Evolutionary conservation across 2,329 filamentous ascomycete species (phyloP).

Genomic region (Cytospora chrysosperma): DNA sequence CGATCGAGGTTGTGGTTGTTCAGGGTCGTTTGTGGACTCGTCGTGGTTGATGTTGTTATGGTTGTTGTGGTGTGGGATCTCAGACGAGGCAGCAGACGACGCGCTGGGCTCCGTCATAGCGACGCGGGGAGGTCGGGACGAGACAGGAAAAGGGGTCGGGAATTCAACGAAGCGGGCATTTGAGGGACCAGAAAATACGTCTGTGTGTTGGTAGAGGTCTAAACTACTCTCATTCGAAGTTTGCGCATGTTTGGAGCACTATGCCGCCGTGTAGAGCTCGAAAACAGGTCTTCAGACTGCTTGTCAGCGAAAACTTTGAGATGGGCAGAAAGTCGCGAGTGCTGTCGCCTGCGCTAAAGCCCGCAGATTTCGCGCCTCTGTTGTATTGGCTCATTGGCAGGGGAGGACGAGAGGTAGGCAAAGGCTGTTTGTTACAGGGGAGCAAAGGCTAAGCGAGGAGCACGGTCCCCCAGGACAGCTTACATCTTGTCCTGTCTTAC

Average conservation of each 20-base stretch:
- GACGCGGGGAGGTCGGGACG: conserved; percentile 40
- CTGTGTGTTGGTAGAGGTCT: conserved; percentile 49
- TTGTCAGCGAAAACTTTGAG: conserved; percentile 52
- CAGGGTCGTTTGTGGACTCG: background rate
- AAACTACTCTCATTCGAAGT: conserved; percentile 47
- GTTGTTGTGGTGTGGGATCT: background rate
- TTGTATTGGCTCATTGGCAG: background rate
- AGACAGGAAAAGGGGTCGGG: conserved; percentile 46
- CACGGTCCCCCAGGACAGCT: background rate
- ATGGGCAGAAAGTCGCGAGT: conserved; percentile 37
- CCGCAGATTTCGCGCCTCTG: conserved; percentile 18
- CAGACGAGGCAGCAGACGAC: conserved; percentile 18
- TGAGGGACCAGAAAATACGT: conserved; percentile 55
- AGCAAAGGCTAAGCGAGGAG: background rate
- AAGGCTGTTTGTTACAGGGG: background rate
- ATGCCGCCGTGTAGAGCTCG: conserved; percentile 45
- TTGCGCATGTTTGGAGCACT: conserved; percentile 55
- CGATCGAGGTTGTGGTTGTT: background rate
- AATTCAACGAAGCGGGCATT: conserved; percentile 59
- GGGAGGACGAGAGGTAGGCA: background rate
- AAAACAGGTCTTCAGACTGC: conserved; percentile 42
- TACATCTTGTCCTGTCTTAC: background rate
- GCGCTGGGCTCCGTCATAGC: conserved; percentile 56
- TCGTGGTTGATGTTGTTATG: background rate
- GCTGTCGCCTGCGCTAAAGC: conserved; percentile 28